Evolutionary conservation across 169 alveolate species (phyloP), one percentile per base, ranked within the genome.

Genomic region (Cystoisospora suis): DNA sequence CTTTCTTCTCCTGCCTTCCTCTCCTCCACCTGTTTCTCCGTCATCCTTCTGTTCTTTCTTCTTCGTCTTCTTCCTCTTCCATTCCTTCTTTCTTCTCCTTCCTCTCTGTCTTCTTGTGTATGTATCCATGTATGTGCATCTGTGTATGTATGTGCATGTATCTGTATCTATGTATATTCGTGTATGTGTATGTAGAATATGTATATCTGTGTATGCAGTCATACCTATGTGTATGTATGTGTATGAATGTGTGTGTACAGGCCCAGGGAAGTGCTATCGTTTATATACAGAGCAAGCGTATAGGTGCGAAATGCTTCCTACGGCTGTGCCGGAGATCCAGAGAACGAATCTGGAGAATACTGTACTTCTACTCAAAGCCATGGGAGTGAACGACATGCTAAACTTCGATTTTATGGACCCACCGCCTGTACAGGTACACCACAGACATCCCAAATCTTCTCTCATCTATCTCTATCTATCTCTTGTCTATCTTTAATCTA

Each of bases 331-430:
- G 40, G 99, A 99, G 95, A 99, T 99, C 77, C 99, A 99, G 94
- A 96, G 99, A 70, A 98, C 99, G 6, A 99, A 99, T 93, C 94
- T 99, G 40, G 99, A 99, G n/a, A 98, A 98, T 91, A 98, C 99
- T 17, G 99, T 99, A 47, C 96, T 99, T 70, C 95, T 98, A 29
- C 97, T 99, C 72, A 99, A 99, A 94, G 99, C 99, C 38, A 96
- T 99, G 99, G 99, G 99, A 9, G 98, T 99, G 44, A 99, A 98
- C 94, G 99, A 99, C 91, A 94, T 99, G 85, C 91, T 99, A 47
- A 96, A 98, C 93, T 99, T 99, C 90, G 99, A 99, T 92, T 99
- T 99, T 95, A 99, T 99, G 99, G 99, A 99, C 92, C 99, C 99
- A 0, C 99, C 99, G 47, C 99, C 99, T 27, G 94, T 83, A 0